Percentiles rank a stretch among this genome's conserved stretches.
Evolutionary conservation across 257 asterid genomes (phyloP).

Genomic region (Gentiana macrophylla): DNA sequence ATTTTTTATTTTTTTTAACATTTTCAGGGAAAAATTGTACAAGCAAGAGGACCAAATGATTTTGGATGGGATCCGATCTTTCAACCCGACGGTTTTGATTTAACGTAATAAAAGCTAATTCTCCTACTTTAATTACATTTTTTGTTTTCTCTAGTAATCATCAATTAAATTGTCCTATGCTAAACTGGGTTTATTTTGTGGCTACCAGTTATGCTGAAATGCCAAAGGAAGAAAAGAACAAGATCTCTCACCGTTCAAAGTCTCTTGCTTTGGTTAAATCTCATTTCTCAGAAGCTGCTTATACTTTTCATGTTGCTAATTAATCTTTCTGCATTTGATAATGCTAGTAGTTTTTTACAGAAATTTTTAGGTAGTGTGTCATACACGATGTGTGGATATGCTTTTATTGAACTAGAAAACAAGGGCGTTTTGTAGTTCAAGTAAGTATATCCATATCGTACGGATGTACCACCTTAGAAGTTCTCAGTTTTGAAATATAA

Average conservation of each 20-base stretch:
- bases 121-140: background rate
- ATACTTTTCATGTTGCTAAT: constrained; percentile 33
- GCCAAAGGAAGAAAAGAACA: constrained; percentile 84
- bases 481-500: too few species aligned
- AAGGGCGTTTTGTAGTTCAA: too few species aligned
- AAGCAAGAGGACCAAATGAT: constrained; percentile 79
- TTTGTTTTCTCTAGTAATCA: background rate
- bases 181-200: constrained; percentile 12
- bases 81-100: constrained; percentile 81
- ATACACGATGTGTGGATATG: too few species aligned
- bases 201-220: constrained; percentile 80
- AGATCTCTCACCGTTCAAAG: constrained; percentile 76
- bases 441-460: too few species aligned
- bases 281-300: constrained; percentile 66
- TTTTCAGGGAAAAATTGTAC: constrained; percentile 86
- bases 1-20: constrained; percentile 3
- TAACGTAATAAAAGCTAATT: constrained; percentile 37
- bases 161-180: constrained; percentile 1
- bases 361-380: too few species aligned
- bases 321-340: too few species aligned
- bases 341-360: too few species aligned
- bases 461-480: too few species aligned
- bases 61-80: constrained; percentile 99
- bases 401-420: too few species aligned
- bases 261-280: constrained; percentile 79